Percentiles rank a stretch among this genome's conserved stretches.
Conservation (phyloP, 1,284 basidiomycete species). For the Ceratobasidium sp. region DNA sequence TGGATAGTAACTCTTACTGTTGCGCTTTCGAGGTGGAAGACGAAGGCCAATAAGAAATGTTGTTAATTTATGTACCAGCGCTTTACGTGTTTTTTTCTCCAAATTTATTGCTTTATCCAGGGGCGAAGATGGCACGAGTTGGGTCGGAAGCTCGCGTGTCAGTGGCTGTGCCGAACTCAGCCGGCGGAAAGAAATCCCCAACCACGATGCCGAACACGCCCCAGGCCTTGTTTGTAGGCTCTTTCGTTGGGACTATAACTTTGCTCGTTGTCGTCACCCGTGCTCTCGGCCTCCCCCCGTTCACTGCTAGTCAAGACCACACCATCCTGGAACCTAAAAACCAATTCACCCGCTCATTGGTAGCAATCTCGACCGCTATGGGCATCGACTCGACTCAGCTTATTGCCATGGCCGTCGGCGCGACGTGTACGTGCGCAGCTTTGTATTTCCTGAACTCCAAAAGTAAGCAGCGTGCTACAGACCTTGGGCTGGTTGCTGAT, state of each 20-base stretch:
- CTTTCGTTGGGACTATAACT: constrained; percentile 18
- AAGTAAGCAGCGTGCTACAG: not conserved
- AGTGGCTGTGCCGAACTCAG: not conserved
- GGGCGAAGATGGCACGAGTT: no score
- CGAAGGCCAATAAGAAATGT: constrained; percentile 44
- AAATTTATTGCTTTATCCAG: no score
- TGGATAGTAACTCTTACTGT: constrained; percentile 78
- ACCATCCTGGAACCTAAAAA: constrained; percentile 26
- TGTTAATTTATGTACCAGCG: no score
- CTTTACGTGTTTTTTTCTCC: no score
- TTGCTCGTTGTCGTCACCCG: constrained; percentile 7
- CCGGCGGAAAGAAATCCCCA: constrained; percentile 10
- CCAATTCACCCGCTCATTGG: constrained; percentile 24
- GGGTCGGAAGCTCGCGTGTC: no score
- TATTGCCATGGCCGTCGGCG: constrained; percentile 21
- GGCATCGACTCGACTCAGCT: constrained; percentile 29
- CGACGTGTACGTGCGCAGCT: constrained; percentile 14
- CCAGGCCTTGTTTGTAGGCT: constrained; percentile 18
- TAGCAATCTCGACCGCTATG: constrained; percentile 23
- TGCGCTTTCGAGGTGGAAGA: constrained; percentile 82
- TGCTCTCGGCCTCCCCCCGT: constrained; percentile 26
- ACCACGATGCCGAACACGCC: constrained; percentile 28
- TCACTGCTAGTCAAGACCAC: constrained; percentile 22
- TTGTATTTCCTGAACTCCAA: constrained; percentile 21
- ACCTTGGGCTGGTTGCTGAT: not conserved